These are phyloP conservation scores for Amanita pseudoporphyria DNA, from an alignment of 768 basidiomycete species.

Conservation along the genomic window DNA sequence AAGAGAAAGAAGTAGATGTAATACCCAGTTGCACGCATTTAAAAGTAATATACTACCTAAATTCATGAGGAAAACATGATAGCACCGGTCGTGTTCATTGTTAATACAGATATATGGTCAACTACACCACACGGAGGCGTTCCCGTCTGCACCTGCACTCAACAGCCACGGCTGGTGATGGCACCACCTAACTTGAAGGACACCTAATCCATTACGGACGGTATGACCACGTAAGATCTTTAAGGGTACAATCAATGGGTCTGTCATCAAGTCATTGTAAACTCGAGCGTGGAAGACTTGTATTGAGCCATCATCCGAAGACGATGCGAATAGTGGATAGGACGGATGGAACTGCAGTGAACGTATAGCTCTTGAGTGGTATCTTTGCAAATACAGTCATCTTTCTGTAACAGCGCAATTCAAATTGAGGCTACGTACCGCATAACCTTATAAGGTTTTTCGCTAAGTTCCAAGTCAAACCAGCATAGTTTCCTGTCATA, in stretches of 20 bases:
- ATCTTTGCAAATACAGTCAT: slow-evolving; percentile 36
- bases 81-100: not conserved
- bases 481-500: slow-evolving; percentile 98
- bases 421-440: slow-evolving; percentile 40
- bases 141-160: slow-evolving; percentile 89
- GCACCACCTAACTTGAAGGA: slow-evolving; percentile 87
- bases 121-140: slow-evolving; percentile 82
- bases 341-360: slow-evolving; percentile 89
- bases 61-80: too few relatives aligned
- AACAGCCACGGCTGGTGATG: slow-evolving; percentile 87
- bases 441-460: slow-evolving; percentile 95
- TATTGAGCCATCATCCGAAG: slow-evolving; percentile 94
- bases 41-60: too few relatives aligned
- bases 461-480: slow-evolving; percentile 96
- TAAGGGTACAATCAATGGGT: slow-evolving; percentile 94
- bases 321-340: slow-evolving; percentile 93
- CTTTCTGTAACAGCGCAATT: not conserved
- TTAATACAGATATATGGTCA: slow-evolving; percentile 19
- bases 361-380: slow-evolving; percentile 90
- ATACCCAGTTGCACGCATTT: too few relatives aligned
- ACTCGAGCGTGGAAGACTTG: slow-evolving; percentile 96
- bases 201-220: slow-evolving; percentile 79
- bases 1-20: too few relatives aligned
- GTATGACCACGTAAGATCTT: slow-evolving; percentile 94
- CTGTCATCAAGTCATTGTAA: slow-evolving; percentile 92